A percentile compares a stretch with the other conserved stretches of the same genome.
Conservation (phyloP, 1,139 yeast species). For the Pneumocystis sp. region DNA sequence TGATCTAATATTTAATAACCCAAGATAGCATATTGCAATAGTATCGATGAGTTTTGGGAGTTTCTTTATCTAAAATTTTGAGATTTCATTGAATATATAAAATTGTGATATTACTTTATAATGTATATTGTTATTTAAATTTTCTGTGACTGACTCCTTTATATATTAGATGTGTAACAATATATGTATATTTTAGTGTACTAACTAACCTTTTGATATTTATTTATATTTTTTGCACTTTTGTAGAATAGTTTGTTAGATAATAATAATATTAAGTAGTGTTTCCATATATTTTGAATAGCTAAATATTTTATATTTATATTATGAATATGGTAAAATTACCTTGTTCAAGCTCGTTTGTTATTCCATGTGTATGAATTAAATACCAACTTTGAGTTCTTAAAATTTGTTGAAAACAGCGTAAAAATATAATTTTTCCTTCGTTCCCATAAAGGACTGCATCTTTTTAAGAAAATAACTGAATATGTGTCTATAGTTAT, state of each 20-base stretch:
- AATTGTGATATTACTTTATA: not conserved
- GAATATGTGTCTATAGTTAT: not conserved
- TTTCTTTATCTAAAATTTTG: not conserved
- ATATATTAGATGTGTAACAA: not conserved
- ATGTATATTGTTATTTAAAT: not conserved
- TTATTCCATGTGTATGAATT: not conserved
- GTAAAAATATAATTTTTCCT: not conserved
- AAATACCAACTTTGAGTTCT: not conserved
- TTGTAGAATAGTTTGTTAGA: not conserved
- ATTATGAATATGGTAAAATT: not conserved
- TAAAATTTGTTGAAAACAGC: not conserved
- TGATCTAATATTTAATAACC: not conserved
- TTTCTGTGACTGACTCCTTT: not conserved
- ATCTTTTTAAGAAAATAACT: not conserved
- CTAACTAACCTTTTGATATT: not conserved
- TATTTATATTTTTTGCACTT: not conserved
- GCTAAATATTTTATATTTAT: not conserved
- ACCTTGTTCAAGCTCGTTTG: not conserved
- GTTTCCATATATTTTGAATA: not conserved
- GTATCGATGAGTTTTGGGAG: not conserved
- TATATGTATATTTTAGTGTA: not conserved
- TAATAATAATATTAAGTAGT: not conserved
- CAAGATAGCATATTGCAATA: not conserved
- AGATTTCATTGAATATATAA: not conserved
- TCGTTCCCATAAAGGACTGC: not conserved